Evolutionary conservation across 805 yeast species (phyloP).

Genomic region (Clavispora fructus): DNA sequence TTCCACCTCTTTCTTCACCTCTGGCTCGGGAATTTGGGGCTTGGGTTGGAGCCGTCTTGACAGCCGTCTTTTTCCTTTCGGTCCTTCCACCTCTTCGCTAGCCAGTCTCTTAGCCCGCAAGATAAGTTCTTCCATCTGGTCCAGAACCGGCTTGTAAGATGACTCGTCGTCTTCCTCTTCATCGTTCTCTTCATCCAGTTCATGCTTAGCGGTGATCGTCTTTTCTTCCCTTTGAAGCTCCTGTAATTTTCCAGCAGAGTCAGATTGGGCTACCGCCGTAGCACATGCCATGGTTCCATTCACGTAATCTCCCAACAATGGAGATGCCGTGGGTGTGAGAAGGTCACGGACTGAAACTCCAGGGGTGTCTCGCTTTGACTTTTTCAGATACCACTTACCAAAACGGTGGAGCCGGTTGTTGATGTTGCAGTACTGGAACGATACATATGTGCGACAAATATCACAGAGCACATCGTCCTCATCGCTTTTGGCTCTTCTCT

Average conservation of each 20-base stretch:
- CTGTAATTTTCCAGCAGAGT: constrained; percentile 7
- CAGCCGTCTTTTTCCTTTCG: neutral
- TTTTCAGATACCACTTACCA: constrained; percentile 14
- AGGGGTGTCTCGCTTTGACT: constrained; percentile 3
- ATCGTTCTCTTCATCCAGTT: neutral
- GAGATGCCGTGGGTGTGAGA: constrained; percentile 37
- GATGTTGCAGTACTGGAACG: constrained; percentile 43
- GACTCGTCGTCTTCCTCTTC: neutral
- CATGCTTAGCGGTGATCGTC: neutral
- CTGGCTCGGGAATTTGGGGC: neutral
- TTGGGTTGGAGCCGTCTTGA: neutral
- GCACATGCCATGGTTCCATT: neutral
- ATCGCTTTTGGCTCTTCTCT: constrained; percentile 20
- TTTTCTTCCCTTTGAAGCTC: constrained; percentile 1
- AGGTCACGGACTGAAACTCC: constrained; percentile 18
- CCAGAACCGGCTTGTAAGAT: constrained; percentile 4
- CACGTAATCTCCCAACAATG: constrained; percentile 14
- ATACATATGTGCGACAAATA: constrained; percentile 44
- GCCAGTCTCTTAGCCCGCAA: constrained; percentile 12
- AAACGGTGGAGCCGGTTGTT: constrained; percentile 20
- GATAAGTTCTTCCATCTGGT: constrained; percentile 11
- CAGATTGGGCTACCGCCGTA: constrained; percentile 5
- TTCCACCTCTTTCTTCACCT: neutral
- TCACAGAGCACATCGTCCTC: constrained; percentile 44
- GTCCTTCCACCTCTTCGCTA: constrained; percentile 2